phyloP scores from a whole-genome alignment of 2,329 filamentous ascomycete species.

The Penicillium sp. region DNA sequence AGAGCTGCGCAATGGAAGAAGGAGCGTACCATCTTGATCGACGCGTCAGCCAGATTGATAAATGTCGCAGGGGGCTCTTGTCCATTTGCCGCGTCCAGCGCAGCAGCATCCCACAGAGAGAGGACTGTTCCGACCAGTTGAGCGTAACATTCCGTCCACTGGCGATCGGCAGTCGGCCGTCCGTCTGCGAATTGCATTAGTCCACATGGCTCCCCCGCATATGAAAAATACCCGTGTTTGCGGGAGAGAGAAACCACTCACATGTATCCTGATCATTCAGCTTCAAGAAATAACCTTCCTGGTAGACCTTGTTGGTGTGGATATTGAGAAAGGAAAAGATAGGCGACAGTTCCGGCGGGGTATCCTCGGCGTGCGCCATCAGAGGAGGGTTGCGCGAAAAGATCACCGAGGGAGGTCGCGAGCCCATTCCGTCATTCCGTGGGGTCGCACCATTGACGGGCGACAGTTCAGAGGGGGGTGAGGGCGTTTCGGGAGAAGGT shows the following conservation, averaged over 20 bases:
- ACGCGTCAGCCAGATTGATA: slow-evolving; percentile 95
- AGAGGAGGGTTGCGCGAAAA: slow-evolving; percentile 80
- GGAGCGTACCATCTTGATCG: slow-evolving; percentile 84
- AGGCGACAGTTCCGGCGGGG: slow-evolving; percentile 86
- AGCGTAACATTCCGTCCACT: slow-evolving; percentile 95
- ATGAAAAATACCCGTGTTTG: background rate
- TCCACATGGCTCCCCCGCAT: background rate
- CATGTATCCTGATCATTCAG: slow-evolving; percentile 90
- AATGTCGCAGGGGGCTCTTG: slow-evolving; percentile 86
- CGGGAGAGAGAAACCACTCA: slow-evolving; percentile 50
- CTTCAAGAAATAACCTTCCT: slow-evolving; percentile 97
- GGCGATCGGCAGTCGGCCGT: slow-evolving; percentile 77
- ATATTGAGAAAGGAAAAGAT: slow-evolving; percentile 93
- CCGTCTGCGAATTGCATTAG: slow-evolving; percentile 63
- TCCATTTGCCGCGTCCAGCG: slow-evolving; percentile 82
- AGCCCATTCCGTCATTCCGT: slow-evolving; percentile 51
- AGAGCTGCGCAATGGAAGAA: slow-evolving; percentile 1
- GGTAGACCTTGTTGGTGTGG: slow-evolving; percentile 94
- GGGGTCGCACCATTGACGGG: slow-evolving; percentile 39
- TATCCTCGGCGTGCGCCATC: slow-evolving; percentile 82
- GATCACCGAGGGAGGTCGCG: slow-evolving; percentile 80
- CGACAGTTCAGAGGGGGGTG: slow-evolving; percentile 36
- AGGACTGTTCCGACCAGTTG: slow-evolving; percentile 93
- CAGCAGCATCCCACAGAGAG: slow-evolving; percentile 91
- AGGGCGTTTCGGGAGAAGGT: slow-evolving; percentile 37